phyloP scores from a whole-genome alignment of 1,139 yeast genomes.

The Debaryomycetaceae sp. region DNA sequence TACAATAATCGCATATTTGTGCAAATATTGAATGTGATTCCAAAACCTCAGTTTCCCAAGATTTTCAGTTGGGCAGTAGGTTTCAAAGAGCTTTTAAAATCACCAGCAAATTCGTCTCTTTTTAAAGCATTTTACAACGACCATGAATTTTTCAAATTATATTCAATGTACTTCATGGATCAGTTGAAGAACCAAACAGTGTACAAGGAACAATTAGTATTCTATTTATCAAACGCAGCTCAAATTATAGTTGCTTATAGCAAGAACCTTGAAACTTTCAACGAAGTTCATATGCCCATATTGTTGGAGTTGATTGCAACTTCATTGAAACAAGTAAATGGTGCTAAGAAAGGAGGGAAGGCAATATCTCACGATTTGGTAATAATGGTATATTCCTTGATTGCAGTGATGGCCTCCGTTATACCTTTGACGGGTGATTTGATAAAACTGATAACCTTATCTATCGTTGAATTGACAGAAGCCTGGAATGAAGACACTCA shows the following conservation, averaged over 20 bases:
- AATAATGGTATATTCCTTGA: slow-evolving; percentile 76
- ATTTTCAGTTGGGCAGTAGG: slow-evolving; percentile 69
- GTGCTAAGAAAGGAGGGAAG: slow-evolving; percentile 12
- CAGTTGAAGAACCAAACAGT: slow-evolving; percentile 52
- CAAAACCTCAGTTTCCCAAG: slow-evolving; percentile 62
- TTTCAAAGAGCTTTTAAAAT: slow-evolving; percentile 60
- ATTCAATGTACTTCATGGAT: slow-evolving; percentile 55
- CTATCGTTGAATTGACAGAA: slow-evolving; percentile 39
- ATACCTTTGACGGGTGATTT: slow-evolving; percentile 64
- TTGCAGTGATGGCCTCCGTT: slow-evolving; percentile 75
- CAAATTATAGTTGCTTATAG: slow-evolving; percentile 47
- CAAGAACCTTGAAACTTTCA: slow-evolving; percentile 25
- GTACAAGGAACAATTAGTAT: slow-evolving; percentile 72
- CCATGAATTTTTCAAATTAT: slow-evolving; percentile 61
- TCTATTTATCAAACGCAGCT: slow-evolving; percentile 73
- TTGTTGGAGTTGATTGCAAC: slow-evolving; percentile 55
- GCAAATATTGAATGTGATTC: slow-evolving; percentile 68
- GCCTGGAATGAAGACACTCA: slow-evolving; percentile 16
- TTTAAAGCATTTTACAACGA: slow-evolving; percentile 70
- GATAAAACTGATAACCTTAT: slow-evolving; percentile 64
- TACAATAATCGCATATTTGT: slow-evolving; percentile 70
- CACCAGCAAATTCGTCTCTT: slow-evolving; percentile 68
- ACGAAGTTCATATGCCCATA: slow-evolving; percentile 43
- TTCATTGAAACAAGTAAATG: slow-evolving; percentile 33
- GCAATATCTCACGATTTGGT: slow-evolving; percentile 61